Conservation (phyloP, 2,329 filamentous ascomycete genomes). For the Aspergillus tanneri region DNA sequence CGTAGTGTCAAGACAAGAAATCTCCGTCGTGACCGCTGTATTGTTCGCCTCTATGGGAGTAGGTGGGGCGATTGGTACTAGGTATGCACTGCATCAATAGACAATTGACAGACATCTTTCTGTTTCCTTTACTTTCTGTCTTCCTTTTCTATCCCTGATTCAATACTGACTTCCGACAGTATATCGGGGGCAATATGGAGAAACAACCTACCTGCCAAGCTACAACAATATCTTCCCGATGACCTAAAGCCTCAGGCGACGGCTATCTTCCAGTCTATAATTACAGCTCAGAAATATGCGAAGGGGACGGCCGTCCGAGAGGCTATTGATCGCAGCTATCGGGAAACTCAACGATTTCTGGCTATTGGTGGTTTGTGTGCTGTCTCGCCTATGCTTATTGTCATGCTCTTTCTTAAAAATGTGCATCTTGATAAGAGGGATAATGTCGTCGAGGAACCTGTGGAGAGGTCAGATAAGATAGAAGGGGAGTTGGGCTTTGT, state of each 20-base stretch:
- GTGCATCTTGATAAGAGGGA: constrained; percentile 20
- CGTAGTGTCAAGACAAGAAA: constrained; percentile 34
- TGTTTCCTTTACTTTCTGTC: neutral
- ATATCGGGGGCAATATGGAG: constrained; percentile 42
- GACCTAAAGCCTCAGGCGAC: constrained; percentile 20
- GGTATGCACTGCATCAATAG: constrained; percentile 12
- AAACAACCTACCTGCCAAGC: constrained; percentile 21
- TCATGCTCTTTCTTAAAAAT: constrained; percentile 26
- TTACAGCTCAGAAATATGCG: constrained; percentile 18
- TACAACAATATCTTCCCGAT: constrained; percentile 19
- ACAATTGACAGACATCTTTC: neutral
- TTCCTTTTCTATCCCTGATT: neutral
- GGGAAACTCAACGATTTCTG: constrained; percentile 22
- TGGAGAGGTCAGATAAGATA: too few species aligned
- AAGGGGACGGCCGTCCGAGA: constrained; percentile 13
- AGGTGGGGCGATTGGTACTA: constrained; percentile 36
- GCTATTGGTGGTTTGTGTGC: constrained; percentile 20
- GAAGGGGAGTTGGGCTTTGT: too few species aligned
- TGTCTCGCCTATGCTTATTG: constrained; percentile 20
- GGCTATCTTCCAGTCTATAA: constrained; percentile 23
- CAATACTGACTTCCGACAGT: constrained; percentile 10
- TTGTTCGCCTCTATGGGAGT: constrained; percentile 39
- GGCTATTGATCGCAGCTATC: constrained; percentile 23
- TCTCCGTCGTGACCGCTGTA: constrained; percentile 39
- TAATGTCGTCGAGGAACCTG: too few species aligned